phyloP scores from a whole-genome alignment of 2,329 filamentous ascomycete species.

The Phyllosticta citribraziliensis region DNA sequence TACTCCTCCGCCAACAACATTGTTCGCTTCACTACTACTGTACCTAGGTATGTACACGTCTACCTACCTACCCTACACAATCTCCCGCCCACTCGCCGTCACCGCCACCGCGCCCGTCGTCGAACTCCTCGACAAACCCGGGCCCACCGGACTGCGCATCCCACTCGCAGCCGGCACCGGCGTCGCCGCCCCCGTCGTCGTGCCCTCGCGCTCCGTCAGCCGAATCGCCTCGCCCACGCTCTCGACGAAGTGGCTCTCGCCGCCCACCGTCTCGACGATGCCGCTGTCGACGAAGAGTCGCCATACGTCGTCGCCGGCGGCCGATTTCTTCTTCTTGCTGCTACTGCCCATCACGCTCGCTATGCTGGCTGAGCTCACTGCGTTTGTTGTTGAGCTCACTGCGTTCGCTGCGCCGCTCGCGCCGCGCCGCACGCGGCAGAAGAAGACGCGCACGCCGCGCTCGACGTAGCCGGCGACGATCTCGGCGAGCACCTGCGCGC shows the following conservation, averaged over 20 bases:
- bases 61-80: too few species aligned
- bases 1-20: too few species aligned
- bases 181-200: slow-evolving; percentile 24
- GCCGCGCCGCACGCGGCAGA: slow-evolving; percentile 46
- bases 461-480: slow-evolving; percentile 77
- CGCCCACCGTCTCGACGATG: slow-evolving; percentile 76
- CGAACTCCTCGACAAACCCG: neutral
- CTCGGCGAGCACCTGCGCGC: slow-evolving; percentile 81
- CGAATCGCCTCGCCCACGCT: slow-evolving; percentile 78
- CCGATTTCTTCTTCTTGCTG: too few species aligned
- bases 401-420: too few species aligned
- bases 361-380: too few species aligned
- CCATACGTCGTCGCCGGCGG: slow-evolving; percentile 50
- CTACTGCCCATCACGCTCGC: too few species aligned
- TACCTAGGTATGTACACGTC: too few species aligned
- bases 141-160: too few species aligned
- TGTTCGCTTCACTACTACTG: too few species aligned
- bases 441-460: slow-evolving; percentile 67
- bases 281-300: slow-evolving; percentile 65
- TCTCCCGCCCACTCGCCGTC: neutral
- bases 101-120: neutral
- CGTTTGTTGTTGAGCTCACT: too few species aligned
- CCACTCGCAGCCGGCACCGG: neutral
- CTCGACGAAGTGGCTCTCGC: slow-evolving; percentile 65
- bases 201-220: slow-evolving; percentile 63